Conservation (phyloP, 1,284 basidiomycete species). For the Athelia psychrophila region DNA sequence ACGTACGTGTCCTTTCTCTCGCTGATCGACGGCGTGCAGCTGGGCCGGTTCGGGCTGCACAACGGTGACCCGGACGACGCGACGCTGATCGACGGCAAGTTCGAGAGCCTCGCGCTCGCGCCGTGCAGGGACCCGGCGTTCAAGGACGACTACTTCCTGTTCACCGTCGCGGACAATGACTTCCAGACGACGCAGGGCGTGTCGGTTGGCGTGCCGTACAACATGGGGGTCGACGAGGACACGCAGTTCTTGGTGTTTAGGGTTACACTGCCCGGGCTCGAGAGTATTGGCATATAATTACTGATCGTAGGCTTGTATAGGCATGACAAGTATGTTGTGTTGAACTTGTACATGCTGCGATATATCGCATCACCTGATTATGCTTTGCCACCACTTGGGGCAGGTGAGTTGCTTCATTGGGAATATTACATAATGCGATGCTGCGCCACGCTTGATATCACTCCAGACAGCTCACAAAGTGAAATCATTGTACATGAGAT, state of each 20-base stretch:
- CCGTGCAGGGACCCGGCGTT: constrained; percentile 45
- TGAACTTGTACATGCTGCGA: no score
- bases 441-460: no score
- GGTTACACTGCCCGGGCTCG: constrained; percentile 51
- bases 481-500: no score
- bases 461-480: no score
- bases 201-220: constrained; percentile 48
- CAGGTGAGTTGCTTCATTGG: no score
- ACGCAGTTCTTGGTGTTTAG: constrained; percentile 69
- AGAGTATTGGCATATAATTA: background rate
- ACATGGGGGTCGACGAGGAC: constrained; percentile 54
- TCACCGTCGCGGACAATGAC: constrained; percentile 64
- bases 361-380: no score
- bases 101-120: constrained; percentile 65
- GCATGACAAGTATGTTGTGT: no score
- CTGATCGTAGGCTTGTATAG: no score
- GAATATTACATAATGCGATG: no score
- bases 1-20: constrained; percentile 56
- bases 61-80: constrained; percentile 45
- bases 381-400: no score
- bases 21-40: constrained; percentile 46
- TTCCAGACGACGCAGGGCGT: constrained; percentile 60
- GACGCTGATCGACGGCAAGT: constrained; percentile 63
- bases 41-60: constrained; percentile 63
- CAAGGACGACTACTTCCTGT: constrained; percentile 67